Evolutionary conservation across 805 yeast genomes (phyloP).

Genomic region (Hanseniaspora nectarophila): DNA sequence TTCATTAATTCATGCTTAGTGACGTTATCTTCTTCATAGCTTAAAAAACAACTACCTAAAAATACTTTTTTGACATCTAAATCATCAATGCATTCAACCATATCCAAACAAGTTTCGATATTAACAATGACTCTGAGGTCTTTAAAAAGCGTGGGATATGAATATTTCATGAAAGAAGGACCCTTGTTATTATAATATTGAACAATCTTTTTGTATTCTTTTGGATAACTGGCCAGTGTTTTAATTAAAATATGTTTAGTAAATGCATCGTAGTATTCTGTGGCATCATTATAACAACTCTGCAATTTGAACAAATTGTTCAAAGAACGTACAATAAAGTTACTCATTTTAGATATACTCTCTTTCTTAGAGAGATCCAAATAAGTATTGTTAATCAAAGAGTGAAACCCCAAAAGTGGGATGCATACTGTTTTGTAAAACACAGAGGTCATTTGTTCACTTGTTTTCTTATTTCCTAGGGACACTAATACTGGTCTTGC

Average conservation of each 20-base stretch:
- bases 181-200: constrained; percentile 1
- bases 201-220: constrained; percentile 9
- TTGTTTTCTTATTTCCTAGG: not conserved
- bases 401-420: not conserved
- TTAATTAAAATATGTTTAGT: not conserved
- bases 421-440: constrained; percentile 8
- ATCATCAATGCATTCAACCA: not conserved
- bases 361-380: not conserved
- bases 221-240: not conserved
- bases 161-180: not conserved
- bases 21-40: not conserved
- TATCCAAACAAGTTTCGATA: not conserved
- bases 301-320: constrained; percentile 5
- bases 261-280: not conserved
- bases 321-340: constrained; percentile 3
- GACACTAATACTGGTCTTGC: not conserved
- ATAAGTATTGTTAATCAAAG: not conserved
- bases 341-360: not conserved
- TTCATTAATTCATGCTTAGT: not conserved
- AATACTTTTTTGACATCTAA: not conserved
- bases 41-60: not conserved
- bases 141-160: not conserved
- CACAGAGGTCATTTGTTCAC: not conserved
- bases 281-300: not conserved
- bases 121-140: not conserved